Evolutionary conservation across 306 rosid species (phyloP).

Genomic region (Mucuna pruriens): DNA sequence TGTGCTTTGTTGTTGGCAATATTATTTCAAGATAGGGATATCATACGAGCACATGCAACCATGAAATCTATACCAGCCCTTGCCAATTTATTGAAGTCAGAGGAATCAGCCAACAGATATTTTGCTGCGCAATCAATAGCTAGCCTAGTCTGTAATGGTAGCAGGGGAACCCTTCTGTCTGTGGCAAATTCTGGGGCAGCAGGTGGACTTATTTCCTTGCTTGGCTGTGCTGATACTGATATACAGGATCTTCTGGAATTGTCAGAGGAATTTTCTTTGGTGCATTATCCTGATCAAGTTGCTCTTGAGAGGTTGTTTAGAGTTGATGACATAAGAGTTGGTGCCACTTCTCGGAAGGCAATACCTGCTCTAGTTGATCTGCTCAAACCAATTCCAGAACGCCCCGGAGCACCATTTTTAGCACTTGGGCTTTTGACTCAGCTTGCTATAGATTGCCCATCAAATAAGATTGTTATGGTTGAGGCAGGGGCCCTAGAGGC

Average conservation of each 20-base stretch:
- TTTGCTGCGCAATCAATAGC: constrained; percentile 95
- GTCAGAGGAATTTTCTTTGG: constrained; percentile 90
- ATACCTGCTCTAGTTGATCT: constrained; percentile 97
- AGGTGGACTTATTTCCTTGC: constrained; percentile 85
- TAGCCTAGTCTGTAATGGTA: constrained; percentile 98
- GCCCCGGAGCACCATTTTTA: constrained; percentile 97
- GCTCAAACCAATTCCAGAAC: constrained; percentile 98
- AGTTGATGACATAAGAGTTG: constrained; percentile 97
- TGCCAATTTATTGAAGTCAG: constrained; percentile 88
- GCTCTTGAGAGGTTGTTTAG: constrained; percentile 93
- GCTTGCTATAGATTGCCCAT: constrained; percentile 88
- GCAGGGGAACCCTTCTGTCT: constrained; percentile 97
- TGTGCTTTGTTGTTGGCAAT: constrained; percentile 87
- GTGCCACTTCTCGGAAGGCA: constrained; percentile 98
- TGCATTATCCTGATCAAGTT: constrained; percentile 91
- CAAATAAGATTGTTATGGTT: constrained; percentile 90
- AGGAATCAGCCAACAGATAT: constrained; percentile 81
- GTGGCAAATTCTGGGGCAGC: constrained; percentile 98
- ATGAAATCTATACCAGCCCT: constrained; percentile 89
- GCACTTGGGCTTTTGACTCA: constrained; percentile 88
- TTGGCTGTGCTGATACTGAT: constrained; percentile 94
- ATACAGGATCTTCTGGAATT: constrained; percentile 81
- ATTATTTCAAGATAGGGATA: constrained; percentile 94
- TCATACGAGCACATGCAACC: constrained; percentile 92
- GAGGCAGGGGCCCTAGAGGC: constrained; percentile 98